Evolutionary conservation across 2,329 filamentous ascomycete genomes (phyloP).

Genomic region (Apiospora phragmitis): DNA sequence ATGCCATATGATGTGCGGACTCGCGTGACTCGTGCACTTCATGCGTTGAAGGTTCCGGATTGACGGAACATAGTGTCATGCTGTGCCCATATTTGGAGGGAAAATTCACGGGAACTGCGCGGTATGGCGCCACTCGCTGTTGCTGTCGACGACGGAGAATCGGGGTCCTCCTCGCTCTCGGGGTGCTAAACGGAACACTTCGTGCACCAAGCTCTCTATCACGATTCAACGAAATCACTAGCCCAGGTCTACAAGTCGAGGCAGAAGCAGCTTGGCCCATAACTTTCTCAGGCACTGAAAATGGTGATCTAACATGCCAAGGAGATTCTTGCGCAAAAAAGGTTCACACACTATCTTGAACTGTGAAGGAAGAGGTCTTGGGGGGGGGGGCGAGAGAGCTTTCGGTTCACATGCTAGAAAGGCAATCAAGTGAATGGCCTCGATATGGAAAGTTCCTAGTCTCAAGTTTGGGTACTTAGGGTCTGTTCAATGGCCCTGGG

Average conservation of each 20-base stretch:
- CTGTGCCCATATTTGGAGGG: too few species aligned
- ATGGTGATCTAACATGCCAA: slow-evolving; percentile 9
- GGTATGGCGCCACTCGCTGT: too few species aligned
- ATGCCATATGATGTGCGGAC: too few species aligned
- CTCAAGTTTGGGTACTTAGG: slow-evolving; percentile 11
- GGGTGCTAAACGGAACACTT: too few species aligned
- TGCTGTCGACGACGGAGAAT: too few species aligned
- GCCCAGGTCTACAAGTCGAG: slow-evolving; percentile 4
- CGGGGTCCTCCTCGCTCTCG: too few species aligned
- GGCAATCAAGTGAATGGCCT: slow-evolving; percentile 6
- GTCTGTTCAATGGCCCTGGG: background rate
- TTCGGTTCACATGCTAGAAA: slow-evolving; percentile 11
- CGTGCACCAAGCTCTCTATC: background rate
- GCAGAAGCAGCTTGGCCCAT: background rate
- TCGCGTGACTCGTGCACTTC: too few species aligned
- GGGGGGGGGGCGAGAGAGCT: background rate
- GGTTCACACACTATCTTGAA: slow-evolving; percentile 10
- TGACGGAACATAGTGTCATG: too few species aligned
- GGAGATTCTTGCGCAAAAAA: slow-evolving; percentile 7
- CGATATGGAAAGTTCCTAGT: slow-evolving; percentile 13
- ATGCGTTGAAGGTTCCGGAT: too few species aligned
- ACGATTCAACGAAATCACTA: background rate
- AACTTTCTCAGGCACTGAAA: slow-evolving; percentile 5
- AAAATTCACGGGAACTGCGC: too few species aligned
- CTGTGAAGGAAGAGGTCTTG: slow-evolving; percentile 12